phyloP scores from a whole-genome alignment of 768 basidiomycete genomes.

The Pulveroboletus sp. region DNA sequence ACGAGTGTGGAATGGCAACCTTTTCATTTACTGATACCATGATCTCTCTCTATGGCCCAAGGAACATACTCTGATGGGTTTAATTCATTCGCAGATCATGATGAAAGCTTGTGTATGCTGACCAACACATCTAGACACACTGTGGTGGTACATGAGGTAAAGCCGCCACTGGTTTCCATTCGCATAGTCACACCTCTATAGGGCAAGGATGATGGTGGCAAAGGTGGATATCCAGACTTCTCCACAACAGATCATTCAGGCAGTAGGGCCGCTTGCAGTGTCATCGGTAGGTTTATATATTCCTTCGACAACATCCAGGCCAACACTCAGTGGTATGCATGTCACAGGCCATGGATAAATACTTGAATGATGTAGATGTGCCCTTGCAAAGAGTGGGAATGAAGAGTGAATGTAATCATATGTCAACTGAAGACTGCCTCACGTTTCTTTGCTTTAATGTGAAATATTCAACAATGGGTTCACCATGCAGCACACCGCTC shows the following conservation, averaged over 20 bases:
- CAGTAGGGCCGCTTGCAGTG: constrained; percentile 73
- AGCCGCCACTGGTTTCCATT: constrained; percentile 4
- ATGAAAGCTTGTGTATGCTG: background rate
- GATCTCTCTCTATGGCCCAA: constrained; percentile 64
- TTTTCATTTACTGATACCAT: constrained; percentile 56
- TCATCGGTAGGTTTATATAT: constrained; percentile 51
- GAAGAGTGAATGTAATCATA: constrained; percentile 2
- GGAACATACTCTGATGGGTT: constrained; percentile 66
- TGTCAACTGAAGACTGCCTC: constrained; percentile 4
- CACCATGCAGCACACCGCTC: too few species aligned
- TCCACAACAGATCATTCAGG: constrained; percentile 79
- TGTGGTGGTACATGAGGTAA: constrained; percentile 71
- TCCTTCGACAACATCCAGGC: background rate
- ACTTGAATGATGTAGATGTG: constrained; percentile 9
- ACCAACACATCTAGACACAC: constrained; percentile 45
- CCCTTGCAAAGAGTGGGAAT: background rate
- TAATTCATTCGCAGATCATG: background rate
- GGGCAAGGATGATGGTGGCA: constrained; percentile 81
- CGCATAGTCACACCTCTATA: constrained; percentile 22
- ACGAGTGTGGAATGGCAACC: constrained; percentile 52
- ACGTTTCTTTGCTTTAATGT: constrained; percentile 15
- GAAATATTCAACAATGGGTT: too few species aligned
- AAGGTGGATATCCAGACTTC: constrained; percentile 61
- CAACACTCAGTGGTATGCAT: too few species aligned
- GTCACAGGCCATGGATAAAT: constrained; percentile 20